Conservation (phyloP, 1,139 yeast species). For the Diutina rugosa region DNA sequence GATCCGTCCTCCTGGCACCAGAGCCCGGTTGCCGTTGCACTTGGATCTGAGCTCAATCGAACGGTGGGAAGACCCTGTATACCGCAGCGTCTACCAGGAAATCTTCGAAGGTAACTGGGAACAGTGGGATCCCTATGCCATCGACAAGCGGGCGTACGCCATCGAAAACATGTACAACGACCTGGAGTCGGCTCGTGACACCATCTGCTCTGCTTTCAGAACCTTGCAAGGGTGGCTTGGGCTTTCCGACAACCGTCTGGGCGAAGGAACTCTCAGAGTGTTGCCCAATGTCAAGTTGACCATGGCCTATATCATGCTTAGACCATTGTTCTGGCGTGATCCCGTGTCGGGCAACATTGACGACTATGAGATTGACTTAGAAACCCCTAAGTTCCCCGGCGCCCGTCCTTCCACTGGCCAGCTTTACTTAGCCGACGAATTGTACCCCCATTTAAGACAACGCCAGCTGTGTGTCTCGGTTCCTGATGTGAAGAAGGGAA, state of each 20-base stretch:
- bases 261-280: slow-evolving; percentile 31
- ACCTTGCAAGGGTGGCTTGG: slow-evolving; percentile 40
- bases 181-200: slow-evolving; percentile 5
- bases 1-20: slow-evolving; percentile 28
- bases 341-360: slow-evolving; percentile 7
- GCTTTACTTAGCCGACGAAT: slow-evolving; percentile 9
- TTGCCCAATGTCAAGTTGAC: slow-evolving; percentile 23
- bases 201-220: slow-evolving; percentile 23
- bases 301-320: slow-evolving; percentile 28
- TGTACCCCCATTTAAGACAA: slow-evolving; percentile 17
- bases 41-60: slow-evolving; percentile 34
- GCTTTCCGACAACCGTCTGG: slow-evolving; percentile 20
- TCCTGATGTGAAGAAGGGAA: slow-evolving; percentile 25
- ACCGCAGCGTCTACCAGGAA: slow-evolving; percentile 22
- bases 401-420: slow-evolving; percentile 19
- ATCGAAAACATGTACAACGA: slow-evolving; percentile 17
- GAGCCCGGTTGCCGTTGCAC: slow-evolving; percentile 19
- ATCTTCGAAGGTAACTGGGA: slow-evolving; percentile 36
- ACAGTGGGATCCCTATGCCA: slow-evolving; percentile 30
- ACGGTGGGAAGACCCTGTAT: slow-evolving; percentile 31
- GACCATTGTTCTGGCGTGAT: slow-evolving; percentile 30
- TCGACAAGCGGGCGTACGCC: slow-evolving; percentile 23
- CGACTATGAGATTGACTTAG: slow-evolving; percentile 14
- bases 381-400: slow-evolving; percentile 14
- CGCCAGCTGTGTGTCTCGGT: slow-evolving; percentile 14